Percentiles rank a stretch among this genome's conserved stretches.
Conservation (phyloP, 106 monocot genomes). For the Agapanthus africanus region DNA sequence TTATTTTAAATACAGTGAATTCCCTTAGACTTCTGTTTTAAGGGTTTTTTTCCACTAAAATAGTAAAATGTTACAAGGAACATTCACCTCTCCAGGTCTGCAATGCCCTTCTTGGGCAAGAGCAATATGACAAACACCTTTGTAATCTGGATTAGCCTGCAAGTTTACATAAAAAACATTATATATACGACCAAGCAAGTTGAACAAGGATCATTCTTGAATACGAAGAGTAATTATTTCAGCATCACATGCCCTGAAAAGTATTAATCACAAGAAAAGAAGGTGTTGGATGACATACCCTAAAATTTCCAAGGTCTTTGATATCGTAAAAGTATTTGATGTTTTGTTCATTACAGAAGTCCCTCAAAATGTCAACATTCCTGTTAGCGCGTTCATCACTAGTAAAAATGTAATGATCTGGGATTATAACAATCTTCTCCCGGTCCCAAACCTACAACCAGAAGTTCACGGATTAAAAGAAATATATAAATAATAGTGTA, state of each 20-base stretch:
- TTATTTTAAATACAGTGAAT: too few species aligned
- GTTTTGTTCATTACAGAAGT: slow-evolving; percentile 81
- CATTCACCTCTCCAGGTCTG: slow-evolving; percentile 86
- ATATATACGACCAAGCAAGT: neutral
- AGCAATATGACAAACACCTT: slow-evolving; percentile 92
- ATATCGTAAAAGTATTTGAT: slow-evolving; percentile 97
- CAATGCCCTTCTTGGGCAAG: slow-evolving; percentile 98
- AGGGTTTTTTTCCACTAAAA: too few species aligned
- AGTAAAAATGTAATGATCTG: slow-evolving; percentile 97
- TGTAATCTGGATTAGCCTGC: slow-evolving; percentile 96
- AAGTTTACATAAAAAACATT: slow-evolving; percentile 8
- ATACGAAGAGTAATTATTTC: neutral
- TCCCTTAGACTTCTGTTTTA: too few species aligned
- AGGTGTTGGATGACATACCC: slow-evolving; percentile 28
- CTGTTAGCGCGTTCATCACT: slow-evolving; percentile 93
- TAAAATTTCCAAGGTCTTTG: slow-evolving; percentile 87
- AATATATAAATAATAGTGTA: neutral
- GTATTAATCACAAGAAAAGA: slow-evolving; percentile 6
- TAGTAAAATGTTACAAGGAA: neutral
- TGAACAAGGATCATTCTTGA: neutral
- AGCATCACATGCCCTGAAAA: neutral
- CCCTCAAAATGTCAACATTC: slow-evolving; percentile 93
- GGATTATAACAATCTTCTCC: slow-evolving; percentile 92
- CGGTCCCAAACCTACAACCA: slow-evolving; percentile 81
- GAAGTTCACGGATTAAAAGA: neutral